Conservation (phyloP, 495 filamentous ascomycete species). For the Polyplosphaeria fusca region DNA sequence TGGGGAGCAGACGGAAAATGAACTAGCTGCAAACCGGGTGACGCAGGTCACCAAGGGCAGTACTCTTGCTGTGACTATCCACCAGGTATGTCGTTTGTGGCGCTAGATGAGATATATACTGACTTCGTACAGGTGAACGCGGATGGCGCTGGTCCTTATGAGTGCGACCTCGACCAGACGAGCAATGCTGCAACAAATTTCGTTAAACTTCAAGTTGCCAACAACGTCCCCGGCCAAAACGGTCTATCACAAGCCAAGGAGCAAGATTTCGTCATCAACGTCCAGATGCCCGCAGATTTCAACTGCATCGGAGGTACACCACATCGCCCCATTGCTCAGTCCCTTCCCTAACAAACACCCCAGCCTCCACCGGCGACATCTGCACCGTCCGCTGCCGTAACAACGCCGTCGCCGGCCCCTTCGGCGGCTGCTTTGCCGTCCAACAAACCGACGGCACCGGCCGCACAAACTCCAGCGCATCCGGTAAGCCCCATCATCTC, state of each 20-base stretch:
- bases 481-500: constrained; percentile 11
- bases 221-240: constrained; percentile 14
- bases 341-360: neutral
- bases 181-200: constrained; percentile 18
- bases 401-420: constrained; percentile 17
- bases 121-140: no score
- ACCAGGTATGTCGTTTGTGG: no score
- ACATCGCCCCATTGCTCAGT: neutral
- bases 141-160: constrained; percentile 21
- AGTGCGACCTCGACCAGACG: constrained; percentile 18
- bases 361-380: constrained; percentile 20
- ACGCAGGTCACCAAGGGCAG: constrained; percentile 41
- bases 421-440: constrained; percentile 20
- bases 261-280: constrained; percentile 18
- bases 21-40: constrained; percentile 44
- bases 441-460: constrained; percentile 21
- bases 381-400: constrained; percentile 19
- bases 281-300: constrained; percentile 17
- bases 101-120: no score
- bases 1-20: constrained; percentile 52
- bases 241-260: constrained; percentile 17
- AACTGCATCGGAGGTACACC: constrained; percentile 17
- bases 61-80: constrained; percentile 14
- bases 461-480: constrained; percentile 5
- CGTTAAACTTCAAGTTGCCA: constrained; percentile 8